Base-by-base conservation (phyloP, 108 stramenopile species). In the Skeletonema grethae region DNA sequence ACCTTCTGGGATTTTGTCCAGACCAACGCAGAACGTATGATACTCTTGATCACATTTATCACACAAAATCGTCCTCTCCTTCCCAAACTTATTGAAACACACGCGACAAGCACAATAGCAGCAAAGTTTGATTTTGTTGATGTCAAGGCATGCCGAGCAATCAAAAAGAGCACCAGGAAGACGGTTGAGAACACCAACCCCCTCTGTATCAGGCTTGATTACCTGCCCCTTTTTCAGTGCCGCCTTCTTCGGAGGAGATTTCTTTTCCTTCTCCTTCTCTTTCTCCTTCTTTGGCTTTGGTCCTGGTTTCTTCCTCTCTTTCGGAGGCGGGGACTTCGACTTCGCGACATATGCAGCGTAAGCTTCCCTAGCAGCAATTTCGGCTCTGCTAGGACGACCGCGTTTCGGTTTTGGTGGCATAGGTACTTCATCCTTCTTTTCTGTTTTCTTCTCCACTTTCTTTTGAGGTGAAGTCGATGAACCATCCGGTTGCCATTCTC, bases 51-150 rank as follows among this genome's bases (percentile, higher is more conserved):
- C 81, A 32, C 81, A 82, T 39, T 76, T 76, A 31, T 82, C 81
- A 32, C 81, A 82, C 24, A 84, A 55, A 50, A 80, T 70, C 13
- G 73, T 77, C 32, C 65, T 68, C 48, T 81, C 76, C 22, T 88
- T 86, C 20, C 86, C 84, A 38, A 89, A 88, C 56, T 95, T 95
- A n/a, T 86, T 85, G 78, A 91, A 91, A 67, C 95, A 95, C 38
- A 85, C 57, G 5, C 91, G 86, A 46, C 95, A 95, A 29, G 85
- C 90, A 73, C 95, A 95, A 73, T 90, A 92, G 53, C 87, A 88
- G 65, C 95, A 95, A 1, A 91, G 46, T 61, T 75, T 67, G 32
- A 93, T 87, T 38, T 62, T 60, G n/a, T 77, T 59, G 58, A 90
- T 83, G 61, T 93, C 95, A 12, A 67, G 57, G 48, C 94, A 95